Evolutionary conservation across 129 eudicot species (phyloP).

Genomic region (Gnaphalium uliginosum): DNA sequence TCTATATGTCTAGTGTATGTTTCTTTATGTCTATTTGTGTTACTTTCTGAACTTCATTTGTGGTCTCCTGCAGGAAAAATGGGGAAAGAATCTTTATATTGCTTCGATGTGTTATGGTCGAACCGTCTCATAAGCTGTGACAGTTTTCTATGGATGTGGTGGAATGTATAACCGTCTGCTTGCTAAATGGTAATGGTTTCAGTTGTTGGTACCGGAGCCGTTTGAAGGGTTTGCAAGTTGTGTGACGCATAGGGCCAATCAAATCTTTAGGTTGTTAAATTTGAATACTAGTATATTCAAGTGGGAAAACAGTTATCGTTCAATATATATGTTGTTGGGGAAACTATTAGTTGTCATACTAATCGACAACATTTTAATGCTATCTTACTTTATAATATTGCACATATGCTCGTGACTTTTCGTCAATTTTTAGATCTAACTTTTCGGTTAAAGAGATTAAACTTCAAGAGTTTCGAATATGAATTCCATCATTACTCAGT

Average conservation of each 20-base stretch:
- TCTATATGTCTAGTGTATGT: background rate
- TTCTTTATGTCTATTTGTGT: background rate
- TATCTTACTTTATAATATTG: background rate
- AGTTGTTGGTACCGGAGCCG: too few species aligned
- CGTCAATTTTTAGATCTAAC: background rate
- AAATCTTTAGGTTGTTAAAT: background rate
- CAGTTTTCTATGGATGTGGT: background rate
- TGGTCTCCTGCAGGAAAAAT: slow-evolving; percentile 73
- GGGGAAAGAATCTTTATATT: slow-evolving; percentile 81
- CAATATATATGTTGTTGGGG: too few species aligned
- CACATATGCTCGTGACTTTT: background rate
- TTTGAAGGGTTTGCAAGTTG: too few species aligned
- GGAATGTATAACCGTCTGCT: too few species aligned
- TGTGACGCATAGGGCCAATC: background rate
- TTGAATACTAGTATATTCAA: background rate
- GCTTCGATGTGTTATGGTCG: slow-evolving; percentile 87
- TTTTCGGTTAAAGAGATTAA: too few species aligned
- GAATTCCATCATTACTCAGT: background rate
- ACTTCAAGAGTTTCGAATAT: background rate
- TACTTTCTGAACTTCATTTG: slow-evolving; percentile 1
- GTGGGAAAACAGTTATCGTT: too few species aligned
- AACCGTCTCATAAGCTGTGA: slow-evolving; percentile 66
- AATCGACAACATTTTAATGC: background rate
- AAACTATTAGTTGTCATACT: background rate
- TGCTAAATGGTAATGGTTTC: too few species aligned